Evolutionary conservation across 2,329 filamentous ascomycete species (phyloP), one percentile per base, ranked within the genome.

Genomic region (Arachnomyces sp.): DNA sequence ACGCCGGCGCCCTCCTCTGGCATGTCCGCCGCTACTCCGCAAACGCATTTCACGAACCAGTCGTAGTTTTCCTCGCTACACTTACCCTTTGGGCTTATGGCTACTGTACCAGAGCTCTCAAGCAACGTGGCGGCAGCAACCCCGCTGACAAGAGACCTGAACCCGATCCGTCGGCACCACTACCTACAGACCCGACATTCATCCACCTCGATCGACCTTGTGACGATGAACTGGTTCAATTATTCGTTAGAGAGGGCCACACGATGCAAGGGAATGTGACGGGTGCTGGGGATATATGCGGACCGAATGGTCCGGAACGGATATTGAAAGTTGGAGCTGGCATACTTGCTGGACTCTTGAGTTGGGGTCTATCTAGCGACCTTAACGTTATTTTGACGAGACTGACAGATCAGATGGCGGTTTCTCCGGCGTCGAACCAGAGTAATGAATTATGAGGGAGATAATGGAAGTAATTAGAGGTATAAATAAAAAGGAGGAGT

Each of bases 1-100:
- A 77, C 46, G 71, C 72, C 3, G 74, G 72, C 3, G 66, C 65
- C 3, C 53, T 70, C 0, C 69, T 74, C 44, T 75, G 72, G 68
- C 71, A 76, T 44, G 58, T 75, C 1, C 65, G 72, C 13, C 61
- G 69, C 12, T 75, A 70, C 48, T 68, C 67, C 2, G 60, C 62
- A 2, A 65, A 67, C 45, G 66, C 62, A 9, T 73, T 74, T 39
- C 64, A 71, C 43, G 71, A 74, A 45, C 67, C 71, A 0, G 53
- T 60, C 2, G 63, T 66, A 0, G 60, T 66, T 0, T 71, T 68
- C 40, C 57, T 73, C 3, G 67, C 71, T 2, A 64, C 68, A 2
- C 52, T 73, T 12, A 63, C 62, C 2, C 46, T 73, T 14, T 74
- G 69, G 71, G 68, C 70, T 2, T 74, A 69, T 45, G 58, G 64